phyloP scores from a whole-genome alignment of 2,329 filamentous ascomycete genomes.

The Rugonectria rugulosa region DNA sequence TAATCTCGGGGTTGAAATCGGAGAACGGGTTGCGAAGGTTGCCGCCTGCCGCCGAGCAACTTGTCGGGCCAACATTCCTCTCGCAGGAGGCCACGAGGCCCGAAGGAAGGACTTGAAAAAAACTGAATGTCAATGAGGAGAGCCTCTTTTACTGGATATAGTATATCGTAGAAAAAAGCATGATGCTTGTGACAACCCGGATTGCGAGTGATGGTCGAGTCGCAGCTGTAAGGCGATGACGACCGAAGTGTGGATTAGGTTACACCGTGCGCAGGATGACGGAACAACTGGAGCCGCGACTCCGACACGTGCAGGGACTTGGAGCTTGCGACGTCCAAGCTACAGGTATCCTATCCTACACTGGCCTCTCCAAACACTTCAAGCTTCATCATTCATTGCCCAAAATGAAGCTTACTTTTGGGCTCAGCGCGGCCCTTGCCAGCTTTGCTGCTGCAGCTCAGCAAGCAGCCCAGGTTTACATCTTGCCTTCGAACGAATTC shows the following conservation, averaged over 20 bases:
- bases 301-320: constrained; percentile 38
- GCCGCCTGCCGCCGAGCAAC: constrained; percentile 32
- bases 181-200: constrained; percentile 27
- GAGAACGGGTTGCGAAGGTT: constrained; percentile 31
- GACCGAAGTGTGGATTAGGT: too few species aligned
- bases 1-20: constrained; percentile 30
- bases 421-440: constrained; percentile 49
- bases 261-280: too few species aligned
- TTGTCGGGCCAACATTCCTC: constrained; percentile 37
- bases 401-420: constrained; percentile 54
- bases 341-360: constrained; percentile 33
- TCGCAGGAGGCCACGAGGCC: not conserved
- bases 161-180: constrained; percentile 27
- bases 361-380: constrained; percentile 29
- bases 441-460: constrained; percentile 49
- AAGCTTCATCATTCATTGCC: constrained; percentile 43
- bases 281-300: constrained; percentile 41
- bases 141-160: constrained; percentile 6
- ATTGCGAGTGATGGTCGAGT: too few species aligned
- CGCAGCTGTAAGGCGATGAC: too few species aligned
- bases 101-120: not conserved
- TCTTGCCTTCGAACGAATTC: constrained; percentile 50
- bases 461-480: constrained; percentile 60
- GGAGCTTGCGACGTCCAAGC: constrained; percentile 44
- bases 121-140: constrained; percentile 8